Evolutionary conservation across 1,284 basidiomycete genomes (phyloP).

Genomic region (Pholiota adiposa): DNA sequence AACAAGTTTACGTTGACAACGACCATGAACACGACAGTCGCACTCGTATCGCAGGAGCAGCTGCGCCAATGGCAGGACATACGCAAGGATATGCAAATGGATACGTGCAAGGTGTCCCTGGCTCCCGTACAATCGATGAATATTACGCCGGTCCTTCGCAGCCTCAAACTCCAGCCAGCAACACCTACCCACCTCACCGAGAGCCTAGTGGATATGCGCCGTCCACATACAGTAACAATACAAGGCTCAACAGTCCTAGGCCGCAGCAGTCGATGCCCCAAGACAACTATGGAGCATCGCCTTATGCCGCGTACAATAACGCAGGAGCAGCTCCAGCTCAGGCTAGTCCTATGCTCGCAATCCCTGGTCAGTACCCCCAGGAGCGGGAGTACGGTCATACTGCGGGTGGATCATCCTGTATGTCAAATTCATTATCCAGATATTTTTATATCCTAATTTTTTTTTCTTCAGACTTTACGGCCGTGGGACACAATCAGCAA

Average conservation of each 20-base stretch:
- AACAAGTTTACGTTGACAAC: constrained; percentile 54
- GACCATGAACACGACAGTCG: constrained; percentile 40
- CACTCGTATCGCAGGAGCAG: constrained; percentile 22
- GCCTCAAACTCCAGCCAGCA: constrained; percentile 25
- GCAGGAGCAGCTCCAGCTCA: constrained; percentile 26
- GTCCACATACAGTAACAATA: constrained; percentile 22
- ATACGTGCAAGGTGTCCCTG: constrained; percentile 64
- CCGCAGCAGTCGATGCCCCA: constrained; percentile 16
- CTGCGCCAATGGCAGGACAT: constrained; percentile 28
- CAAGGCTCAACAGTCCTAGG: constrained; percentile 18
- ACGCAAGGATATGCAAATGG: constrained; percentile 46
- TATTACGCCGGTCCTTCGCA: constrained; percentile 54
- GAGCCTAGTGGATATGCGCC: constrained; percentile 28
- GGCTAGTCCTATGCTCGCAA: constrained; percentile 21
- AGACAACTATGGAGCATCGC: constrained; percentile 19
- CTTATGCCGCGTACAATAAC: constrained; percentile 20
- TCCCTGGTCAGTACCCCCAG: constrained; percentile 26
- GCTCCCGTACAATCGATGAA: constrained; percentile 73
- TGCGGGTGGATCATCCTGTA: constrained; percentile 60
- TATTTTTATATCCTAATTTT: constrained; percentile 19
- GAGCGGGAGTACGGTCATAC: constrained; percentile 56
- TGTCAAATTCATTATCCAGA: constrained; percentile 27
- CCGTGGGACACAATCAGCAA: constrained; percentile 52
- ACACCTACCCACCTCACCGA: constrained; percentile 41
- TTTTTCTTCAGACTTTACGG: constrained; percentile 51